Conservation (phyloP, 2,329 filamentous ascomycete genomes). For the Grosmannia clavigera region DNA sequence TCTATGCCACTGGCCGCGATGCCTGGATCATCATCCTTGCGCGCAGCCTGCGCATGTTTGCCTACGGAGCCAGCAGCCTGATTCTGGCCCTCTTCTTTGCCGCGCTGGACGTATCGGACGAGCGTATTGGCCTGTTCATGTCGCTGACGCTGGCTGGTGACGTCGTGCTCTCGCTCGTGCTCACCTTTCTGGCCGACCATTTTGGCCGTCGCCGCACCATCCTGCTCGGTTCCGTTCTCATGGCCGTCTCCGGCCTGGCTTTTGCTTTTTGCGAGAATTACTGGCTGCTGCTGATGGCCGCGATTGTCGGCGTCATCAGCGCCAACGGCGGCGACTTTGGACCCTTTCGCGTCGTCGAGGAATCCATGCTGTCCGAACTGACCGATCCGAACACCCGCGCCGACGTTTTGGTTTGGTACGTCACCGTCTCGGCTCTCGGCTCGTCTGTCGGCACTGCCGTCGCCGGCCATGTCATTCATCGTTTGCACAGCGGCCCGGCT, state of each 20-base stretch:
- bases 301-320: constrained; percentile 48
- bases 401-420: constrained; percentile 57
- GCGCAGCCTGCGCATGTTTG: constrained; percentile 44
- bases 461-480: constrained; percentile 38
- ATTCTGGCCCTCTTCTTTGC: constrained; percentile 51
- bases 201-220: constrained; percentile 44
- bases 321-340: constrained; percentile 54
- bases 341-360: constrained; percentile 54
- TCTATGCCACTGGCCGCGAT: constrained; percentile 33
- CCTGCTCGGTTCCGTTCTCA: constrained; percentile 38
- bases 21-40: constrained; percentile 41
- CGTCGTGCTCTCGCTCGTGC: constrained; percentile 41
- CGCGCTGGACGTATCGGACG: constrained; percentile 40
- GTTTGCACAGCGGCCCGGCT: constrained; percentile 24
- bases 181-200: constrained; percentile 47
- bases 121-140: constrained; percentile 52
- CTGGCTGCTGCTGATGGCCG: constrained; percentile 45
- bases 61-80: constrained; percentile 48
- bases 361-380: constrained; percentile 50
- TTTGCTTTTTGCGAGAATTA: constrained; percentile 45
- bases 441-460: constrained; percentile 40
- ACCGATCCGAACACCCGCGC: constrained; percentile 40
- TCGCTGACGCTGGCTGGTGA: constrained; percentile 49
- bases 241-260: constrained; percentile 41
- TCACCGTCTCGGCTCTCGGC: constrained; percentile 42